Base-by-base conservation (phyloP, 2,329 filamentous ascomycete species). In the Cladosporium sp. region DNA sequence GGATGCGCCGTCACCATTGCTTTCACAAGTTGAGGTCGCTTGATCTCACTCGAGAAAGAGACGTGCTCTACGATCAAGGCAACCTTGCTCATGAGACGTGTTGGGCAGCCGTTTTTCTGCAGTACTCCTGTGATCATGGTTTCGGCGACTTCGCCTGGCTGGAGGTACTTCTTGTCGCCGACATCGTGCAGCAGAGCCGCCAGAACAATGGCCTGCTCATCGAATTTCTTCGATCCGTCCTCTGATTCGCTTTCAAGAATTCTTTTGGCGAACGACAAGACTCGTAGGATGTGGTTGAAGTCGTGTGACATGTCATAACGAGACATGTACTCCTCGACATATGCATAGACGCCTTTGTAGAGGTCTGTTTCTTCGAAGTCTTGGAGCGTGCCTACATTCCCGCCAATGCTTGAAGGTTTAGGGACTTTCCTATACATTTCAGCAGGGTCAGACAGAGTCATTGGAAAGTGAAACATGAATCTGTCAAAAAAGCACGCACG, bases 271-370 rank as follows among this genome's bases (percentile, higher is more conserved):
- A 95, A 86, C n/a, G 85, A 84, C 26, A 93, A 80, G 26, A 97
- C 93, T 63, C 93, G 90, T 69, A 88, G 82, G 73, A 97, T 91
- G 78, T 97, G 93, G 65, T 87, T 82, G 82, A 92, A 96, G 81
- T 96, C 92, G 81, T 97, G 93, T 1, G 92, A 96, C 61, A 88
- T 88, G 79, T 97, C 93, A 79, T 92, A 92, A 69, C 86, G 83
- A 55, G 86, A 82, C 89, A 93, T 94, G 82, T 91, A 92, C 51
- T 83, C 80, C 74, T 87, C 81, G 63, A 92, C 88, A 76, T 89
- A 91, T 55, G 80, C 79, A 21, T 86, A 87, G 65, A 76, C 73
- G 24, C 73, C 73, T 49, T 69, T 64, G 61, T 76, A 76, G 1
- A 78, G 70, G 5, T 69, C 69, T 28, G 74, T 74, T 12, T 59